Evolutionary conservation across 148 eudicot species (phyloP).

Genomic region (Rhododendron molle): DNA sequence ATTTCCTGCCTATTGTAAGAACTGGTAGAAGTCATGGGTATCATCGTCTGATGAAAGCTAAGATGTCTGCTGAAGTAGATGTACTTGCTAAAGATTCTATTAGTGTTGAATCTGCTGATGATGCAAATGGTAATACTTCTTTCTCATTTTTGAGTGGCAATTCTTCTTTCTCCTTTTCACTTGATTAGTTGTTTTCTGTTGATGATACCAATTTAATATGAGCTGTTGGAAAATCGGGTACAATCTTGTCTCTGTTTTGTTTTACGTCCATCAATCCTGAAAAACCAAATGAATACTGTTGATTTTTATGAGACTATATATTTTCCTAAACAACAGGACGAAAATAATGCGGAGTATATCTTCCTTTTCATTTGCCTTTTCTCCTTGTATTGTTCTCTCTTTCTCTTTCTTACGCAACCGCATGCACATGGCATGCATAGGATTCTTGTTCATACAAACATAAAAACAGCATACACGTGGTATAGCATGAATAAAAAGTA

Average conservation of each 20-base stretch:
- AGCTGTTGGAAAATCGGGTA: neutral
- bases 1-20: constrained; percentile 10
- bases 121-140: constrained; percentile 45
- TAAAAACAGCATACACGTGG: neutral
- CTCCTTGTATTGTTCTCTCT: neutral
- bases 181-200: neutral
- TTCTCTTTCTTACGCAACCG: neutral
- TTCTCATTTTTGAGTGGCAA: constrained; percentile 28
- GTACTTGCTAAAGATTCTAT: constrained; percentile 43
- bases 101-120: constrained; percentile 25
- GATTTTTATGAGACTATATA: neutral
- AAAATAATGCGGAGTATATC: neutral
- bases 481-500: neutral
- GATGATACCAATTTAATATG: neutral
- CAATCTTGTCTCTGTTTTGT: neutral
- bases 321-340: neutral
- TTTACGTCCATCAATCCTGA: neutral
- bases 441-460: neutral
- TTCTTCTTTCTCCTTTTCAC: constrained; percentile 13
- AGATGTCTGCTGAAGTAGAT: constrained; percentile 42
- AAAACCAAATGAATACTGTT: neutral
- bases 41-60: constrained; percentile 32
- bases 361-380: neutral
- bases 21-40: constrained; percentile 29
- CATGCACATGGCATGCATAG: neutral